Evolutionary conservation across 2,329 filamentous ascomycete species (phyloP).

Genomic region (Colletotrichum gloeosporioides): DNA sequence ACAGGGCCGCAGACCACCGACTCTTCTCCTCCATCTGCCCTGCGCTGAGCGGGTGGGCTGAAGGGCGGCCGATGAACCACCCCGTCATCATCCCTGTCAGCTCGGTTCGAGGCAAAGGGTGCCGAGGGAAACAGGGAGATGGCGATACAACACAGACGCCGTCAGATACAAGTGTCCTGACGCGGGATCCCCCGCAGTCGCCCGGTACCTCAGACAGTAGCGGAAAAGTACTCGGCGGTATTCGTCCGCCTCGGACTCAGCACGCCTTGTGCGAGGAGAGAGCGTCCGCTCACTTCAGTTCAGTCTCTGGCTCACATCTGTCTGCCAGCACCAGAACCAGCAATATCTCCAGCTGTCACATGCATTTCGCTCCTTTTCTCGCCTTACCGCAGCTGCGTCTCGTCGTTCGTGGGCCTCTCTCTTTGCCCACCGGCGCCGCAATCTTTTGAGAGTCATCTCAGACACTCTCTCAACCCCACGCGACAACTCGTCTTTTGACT

Average conservation of each 20-base stretch:
- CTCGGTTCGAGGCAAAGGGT: conserved; percentile 13
- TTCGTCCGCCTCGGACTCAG: conserved; percentile 3
- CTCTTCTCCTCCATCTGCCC: background rate
- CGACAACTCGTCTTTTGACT: background rate
- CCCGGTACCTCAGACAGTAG: background rate
- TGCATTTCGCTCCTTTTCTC: conserved; percentile 7
- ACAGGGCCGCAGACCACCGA: background rate
- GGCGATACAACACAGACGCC: background rate
- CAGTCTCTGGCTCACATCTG: background rate
- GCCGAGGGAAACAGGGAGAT: conserved; percentile 7
- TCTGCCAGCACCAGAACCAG: background rate
- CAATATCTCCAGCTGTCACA: conserved; percentile 10
- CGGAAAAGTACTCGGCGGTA: conserved; percentile 5
- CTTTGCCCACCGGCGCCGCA: background rate
- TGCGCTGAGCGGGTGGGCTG: background rate
- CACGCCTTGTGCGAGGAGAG: background rate
- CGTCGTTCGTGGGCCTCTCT: conserved; percentile 1
- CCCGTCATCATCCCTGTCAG: conserved; percentile 21
- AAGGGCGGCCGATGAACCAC: conserved; percentile 12
- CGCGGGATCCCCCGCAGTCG: background rate
- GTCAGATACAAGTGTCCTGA: background rate
- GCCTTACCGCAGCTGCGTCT: background rate
- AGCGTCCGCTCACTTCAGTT: background rate
- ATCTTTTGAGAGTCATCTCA: background rate
- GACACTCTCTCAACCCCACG: conserved; percentile 7